Base-by-base conservation (phyloP, 2,329 filamentous ascomycete species). In the Sordariomycetes sp. region DNA sequence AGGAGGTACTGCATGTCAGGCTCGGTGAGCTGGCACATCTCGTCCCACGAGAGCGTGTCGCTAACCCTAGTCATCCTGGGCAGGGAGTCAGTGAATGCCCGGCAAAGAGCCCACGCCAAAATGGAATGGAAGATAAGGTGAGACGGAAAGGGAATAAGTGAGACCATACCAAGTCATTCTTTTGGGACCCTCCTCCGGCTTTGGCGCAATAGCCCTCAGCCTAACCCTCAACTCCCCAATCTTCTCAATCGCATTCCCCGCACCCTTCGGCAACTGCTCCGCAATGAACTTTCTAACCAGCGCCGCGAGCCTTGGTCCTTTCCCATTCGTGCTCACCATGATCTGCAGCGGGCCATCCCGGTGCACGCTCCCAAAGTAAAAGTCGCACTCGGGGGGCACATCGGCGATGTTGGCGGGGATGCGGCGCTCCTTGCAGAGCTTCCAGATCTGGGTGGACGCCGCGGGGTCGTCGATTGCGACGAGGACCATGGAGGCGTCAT, bases 291-390 rank as follows among this genome's bases (percentile, higher is more conserved):
- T 81, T 57, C 92, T 77, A 55, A 99, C 87, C 53, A 91, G 85
- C 63, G 89, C 92, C 10, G 94, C 94, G 61, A 99, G 74, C 67
- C 92, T 85, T 0, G 94, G 94, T 0, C 94, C 94, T 68, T 96
- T 96, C 56, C 94, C 94, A 69, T 97, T 99, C 39, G 94, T 99
- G 74, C 89, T 95, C 64, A 99, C 92, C 94, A 99, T 99, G 65
- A 99, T 86, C 75, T 99, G 94, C 60, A 99, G 72, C 6, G 94
- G 94, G 0, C 94, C 94, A 69, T 99, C 94, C 55, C 94, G 86
- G 72, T 99, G 89, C 45, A 96, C 86, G 68, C 88, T 94, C 61
- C 94, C 94, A 73, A 99, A 99, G 77, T 96, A 99, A 68, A 99
- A 99, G 67, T 99, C 94, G 71, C 94, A 99, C 70, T 99, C 94